Evolutionary conservation across 2,329 filamentous ascomycete species (phyloP), one percentile per base, ranked within the genome.

Genomic region (Colletotrichum plurivorum): DNA sequence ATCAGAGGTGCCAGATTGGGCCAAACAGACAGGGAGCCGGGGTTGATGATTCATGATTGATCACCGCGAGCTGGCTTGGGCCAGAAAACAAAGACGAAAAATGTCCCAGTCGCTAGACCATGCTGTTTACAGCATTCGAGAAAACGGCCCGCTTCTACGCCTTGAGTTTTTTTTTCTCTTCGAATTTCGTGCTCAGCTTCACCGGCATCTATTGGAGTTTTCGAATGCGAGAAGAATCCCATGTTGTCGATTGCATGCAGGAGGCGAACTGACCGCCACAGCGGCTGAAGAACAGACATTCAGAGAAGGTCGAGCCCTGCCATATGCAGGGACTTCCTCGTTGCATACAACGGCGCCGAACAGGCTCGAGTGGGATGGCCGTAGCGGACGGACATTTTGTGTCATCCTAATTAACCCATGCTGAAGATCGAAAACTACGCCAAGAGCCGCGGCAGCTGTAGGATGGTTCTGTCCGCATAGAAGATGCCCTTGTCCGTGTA

Each of bases 321-420:
- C 49, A 15, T 55, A 69, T 69, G 67, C 67, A 69, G 67, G 67
- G 67, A 69, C 67, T 69, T 67, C 55, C 62, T 66, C 62, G 51
- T 52, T 48, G 15, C 39, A 41, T 49, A 39, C 43, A 52, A 52
- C 55, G 63, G 45, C 27, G 53, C 54, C 54, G 43, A 36, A 43
- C 39, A 54, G 49, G 53, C 54, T 66, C 41, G 53, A 45, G 41
- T 48, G 53, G 53, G 46, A 51, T 52, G 43, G 60, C 54, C 51
- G 36, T 36, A 25, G 56, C 66, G 66, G 55, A 46, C 63, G 66
- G 66, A 60, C 67, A 60, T 10, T 51, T 61, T 55, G 56, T 69
- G 55, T 69, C 67, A 52, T 69, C 67, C 51, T 57, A 66, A 69
- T 31, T 56, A 20, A 55, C 43, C 46, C 62, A 56, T 46, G 55